A percentile compares a stretch with the other conserved stretches of the same genome.
Evolutionary conservation across 345 rosid species (phyloP).

Genomic region (Atalantia buxifolia): DNA sequence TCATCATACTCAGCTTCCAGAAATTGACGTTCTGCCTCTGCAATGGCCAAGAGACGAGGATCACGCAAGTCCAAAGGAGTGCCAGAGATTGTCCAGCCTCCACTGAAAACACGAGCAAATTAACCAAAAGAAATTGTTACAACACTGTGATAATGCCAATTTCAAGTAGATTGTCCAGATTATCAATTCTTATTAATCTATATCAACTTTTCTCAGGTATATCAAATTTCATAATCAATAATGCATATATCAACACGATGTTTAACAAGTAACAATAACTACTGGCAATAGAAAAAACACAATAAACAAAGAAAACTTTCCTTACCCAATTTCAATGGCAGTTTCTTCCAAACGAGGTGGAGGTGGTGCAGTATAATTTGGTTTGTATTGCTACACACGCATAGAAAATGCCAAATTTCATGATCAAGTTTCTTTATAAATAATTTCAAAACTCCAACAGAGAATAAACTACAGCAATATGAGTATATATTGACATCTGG

Average conservation of each 20-base stretch:
- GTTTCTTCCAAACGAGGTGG: conserved; percentile 56
- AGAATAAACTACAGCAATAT: background rate
- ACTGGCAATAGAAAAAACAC: background rate
- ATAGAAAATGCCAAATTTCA: conserved; percentile 10
- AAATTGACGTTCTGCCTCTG: conserved; percentile 89
- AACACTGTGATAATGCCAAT: background rate
- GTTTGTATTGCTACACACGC: conserved; percentile 62
- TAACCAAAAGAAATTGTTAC: background rate
- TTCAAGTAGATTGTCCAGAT: background rate
- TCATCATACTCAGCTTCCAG: conserved; percentile 86
- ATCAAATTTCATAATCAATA: background rate
- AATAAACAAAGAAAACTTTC: conserved; percentile 7
- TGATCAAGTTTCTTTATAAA: background rate
- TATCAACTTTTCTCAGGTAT: background rate
- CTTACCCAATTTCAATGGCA: conserved; percentile 84
- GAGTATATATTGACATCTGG: background rate
- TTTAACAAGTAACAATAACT: background rate
- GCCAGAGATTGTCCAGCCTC: conserved; percentile 93
- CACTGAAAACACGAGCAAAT: conserved; percentile 38
- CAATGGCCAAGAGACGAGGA: conserved; percentile 81
- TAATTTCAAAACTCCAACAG: background rate
- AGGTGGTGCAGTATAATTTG: conserved; percentile 84
- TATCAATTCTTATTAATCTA: conserved; percentile 3
- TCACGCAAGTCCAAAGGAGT: conserved; percentile 71
- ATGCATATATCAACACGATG: background rate